Conservation (phyloP, 2,329 filamentous ascomycete genomes). For the Aspergillus tubingensis region DNA sequence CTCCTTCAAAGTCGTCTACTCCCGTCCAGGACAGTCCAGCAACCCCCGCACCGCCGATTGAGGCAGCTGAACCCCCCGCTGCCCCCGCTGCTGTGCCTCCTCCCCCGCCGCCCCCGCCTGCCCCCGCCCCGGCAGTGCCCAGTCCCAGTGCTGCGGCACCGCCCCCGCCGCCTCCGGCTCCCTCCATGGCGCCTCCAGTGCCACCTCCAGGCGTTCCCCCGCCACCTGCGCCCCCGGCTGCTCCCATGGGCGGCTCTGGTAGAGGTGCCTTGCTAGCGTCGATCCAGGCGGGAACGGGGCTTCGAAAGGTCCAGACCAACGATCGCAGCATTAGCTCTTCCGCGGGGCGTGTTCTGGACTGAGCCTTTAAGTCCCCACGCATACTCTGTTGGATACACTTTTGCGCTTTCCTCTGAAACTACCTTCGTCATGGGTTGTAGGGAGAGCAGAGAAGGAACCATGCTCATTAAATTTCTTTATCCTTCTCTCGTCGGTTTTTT, state of each 20-base stretch:
- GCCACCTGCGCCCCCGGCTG: conserved; percentile 40
- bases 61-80: conserved; percentile 25
- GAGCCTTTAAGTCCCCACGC: background rate
- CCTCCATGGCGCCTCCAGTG: conserved; percentile 34
- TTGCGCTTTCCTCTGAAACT: no score
- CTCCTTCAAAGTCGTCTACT: conserved; percentile 48
- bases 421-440: background rate
- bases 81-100: conserved; percentile 32
- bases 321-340: conserved; percentile 74
- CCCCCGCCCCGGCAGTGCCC: conserved; percentile 29
- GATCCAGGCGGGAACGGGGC: conserved; percentile 74
- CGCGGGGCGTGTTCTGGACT: conserved; percentile 70
- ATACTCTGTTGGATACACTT: background rate
- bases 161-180: conserved; percentile 35
- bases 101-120: conserved; percentile 39
- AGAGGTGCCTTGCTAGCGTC: conserved; percentile 71
- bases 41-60: conserved; percentile 36
- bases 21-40: conserved; percentile 46
- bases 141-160: conserved; percentile 34
- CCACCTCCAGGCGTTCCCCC: conserved; percentile 35
- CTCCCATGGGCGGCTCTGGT: conserved; percentile 40
- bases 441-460: background rate
- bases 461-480: background rate
- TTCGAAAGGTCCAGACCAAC: conserved; percentile 88
- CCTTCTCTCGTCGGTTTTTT: background rate